These are phyloP conservation scores for Euclidium syriacum DNA, from an alignment of 345 rosid genomes.

Conservation along the genomic window DNA sequence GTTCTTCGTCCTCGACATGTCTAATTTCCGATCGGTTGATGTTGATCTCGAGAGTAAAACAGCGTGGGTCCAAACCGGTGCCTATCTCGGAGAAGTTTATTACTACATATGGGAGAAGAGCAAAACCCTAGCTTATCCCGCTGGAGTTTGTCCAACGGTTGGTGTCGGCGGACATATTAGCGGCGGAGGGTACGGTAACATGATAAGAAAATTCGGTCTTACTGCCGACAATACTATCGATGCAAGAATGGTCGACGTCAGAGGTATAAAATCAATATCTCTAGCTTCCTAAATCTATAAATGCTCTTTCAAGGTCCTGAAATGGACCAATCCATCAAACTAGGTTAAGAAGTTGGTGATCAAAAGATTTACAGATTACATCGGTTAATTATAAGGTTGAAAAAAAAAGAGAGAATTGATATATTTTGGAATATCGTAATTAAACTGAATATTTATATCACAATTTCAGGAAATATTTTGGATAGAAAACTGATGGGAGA, in stretches of 20 bases:
- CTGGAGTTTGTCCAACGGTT: slow-evolving; percentile 61
- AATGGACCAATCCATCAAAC: neutral
- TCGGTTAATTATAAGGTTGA: no score
- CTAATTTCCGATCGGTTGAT: slow-evolving; percentile 41
- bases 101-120: slow-evolving; percentile 47
- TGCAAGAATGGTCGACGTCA: slow-evolving; percentile 48
- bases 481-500: slow-evolving; percentile 67
- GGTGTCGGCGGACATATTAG: slow-evolving; percentile 73
- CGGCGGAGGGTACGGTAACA: slow-evolving; percentile 65
- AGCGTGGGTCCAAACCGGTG: slow-evolving; percentile 74
- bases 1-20: slow-evolving; percentile 57
- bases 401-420: no score
- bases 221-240: slow-evolving; percentile 51
- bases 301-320: neutral
- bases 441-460: no score
- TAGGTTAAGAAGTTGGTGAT: neutral
- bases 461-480: slow-evolving; percentile 36
- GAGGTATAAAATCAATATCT: slow-evolving; percentile 21
- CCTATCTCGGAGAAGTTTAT: slow-evolving; percentile 62
- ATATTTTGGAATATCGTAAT: no score
- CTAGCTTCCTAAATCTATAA: neutral
- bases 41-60: slow-evolving; percentile 39
- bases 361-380: no score
- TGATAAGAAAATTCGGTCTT: slow-evolving; percentile 61
- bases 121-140: slow-evolving; percentile 50